A percentile compares a stretch with the other conserved stretches of the same genome.
Evolutionary conservation across 1,284 basidiomycete species (phyloP).

Genomic region (Cutaneotrichosporon cutaneum): DNA sequence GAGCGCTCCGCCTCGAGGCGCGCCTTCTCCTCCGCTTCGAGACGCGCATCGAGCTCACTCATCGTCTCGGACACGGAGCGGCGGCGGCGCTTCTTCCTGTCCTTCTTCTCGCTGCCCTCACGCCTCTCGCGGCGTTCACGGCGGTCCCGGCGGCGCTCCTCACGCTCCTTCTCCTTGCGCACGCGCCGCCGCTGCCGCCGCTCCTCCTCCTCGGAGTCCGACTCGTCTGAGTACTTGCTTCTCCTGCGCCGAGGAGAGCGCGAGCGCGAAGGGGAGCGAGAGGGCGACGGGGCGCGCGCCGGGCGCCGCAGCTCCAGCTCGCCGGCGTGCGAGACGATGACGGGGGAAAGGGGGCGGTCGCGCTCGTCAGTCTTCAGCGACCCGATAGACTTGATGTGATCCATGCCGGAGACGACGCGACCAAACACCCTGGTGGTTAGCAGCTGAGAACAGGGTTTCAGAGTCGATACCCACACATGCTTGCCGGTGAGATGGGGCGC

Average conservation of each 20-base stretch:
- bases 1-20: slow-evolving; percentile 39
- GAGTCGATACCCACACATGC: slow-evolving; percentile 52
- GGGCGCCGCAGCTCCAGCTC: slow-evolving; percentile 71
- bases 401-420: slow-evolving; percentile 54
- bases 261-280: slow-evolving; percentile 25
- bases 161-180: slow-evolving; percentile 18
- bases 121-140: slow-evolving; percentile 16
- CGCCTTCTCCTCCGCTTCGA: slow-evolving; percentile 53
- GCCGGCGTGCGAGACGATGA: slow-evolving; percentile 76
- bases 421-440: slow-evolving; percentile 52
- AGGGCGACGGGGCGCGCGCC: slow-evolving; percentile 16
- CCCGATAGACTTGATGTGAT: slow-evolving; percentile 55
- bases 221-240: slow-evolving; percentile 12
- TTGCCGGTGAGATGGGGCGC: slow-evolving; percentile 55
- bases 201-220: slow-evolving; percentile 24
- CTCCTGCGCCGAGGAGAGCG: slow-evolving; percentile 12
- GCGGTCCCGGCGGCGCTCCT: slow-evolving; percentile 14
- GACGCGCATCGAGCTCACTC: slow-evolving; percentile 50
- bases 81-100: slow-evolving; percentile 5
- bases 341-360: slow-evolving; percentile 65
- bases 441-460: neutral
- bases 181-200: slow-evolving; percentile 15
- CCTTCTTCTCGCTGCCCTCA: slow-evolving; percentile 19
- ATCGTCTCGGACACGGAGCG: slow-evolving; percentile 36
- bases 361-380: slow-evolving; percentile 50